phyloP scores from a whole-genome alignment of 306 rosid genomes.

The peach (Prunus persica) region DNA sequence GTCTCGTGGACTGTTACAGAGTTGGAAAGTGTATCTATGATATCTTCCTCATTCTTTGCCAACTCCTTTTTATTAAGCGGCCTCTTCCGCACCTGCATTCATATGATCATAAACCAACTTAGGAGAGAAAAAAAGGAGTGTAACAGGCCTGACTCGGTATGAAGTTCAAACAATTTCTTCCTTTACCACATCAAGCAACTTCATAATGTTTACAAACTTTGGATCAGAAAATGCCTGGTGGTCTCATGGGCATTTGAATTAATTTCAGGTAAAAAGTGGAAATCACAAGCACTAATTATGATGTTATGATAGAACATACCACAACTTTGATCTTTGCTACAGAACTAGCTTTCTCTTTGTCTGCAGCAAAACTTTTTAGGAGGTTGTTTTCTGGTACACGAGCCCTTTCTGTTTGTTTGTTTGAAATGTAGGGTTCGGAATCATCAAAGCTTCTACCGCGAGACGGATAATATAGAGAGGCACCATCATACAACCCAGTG shows the following conservation, averaged over 20 bases:
- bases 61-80: slow-evolving; percentile 93
- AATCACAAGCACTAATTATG: not conserved
- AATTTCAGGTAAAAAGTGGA: slow-evolving; percentile 3
- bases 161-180: not conserved
- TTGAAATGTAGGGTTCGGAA: slow-evolving; percentile 57
- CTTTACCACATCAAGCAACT: slow-evolving; percentile 10
- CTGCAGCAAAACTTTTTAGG: slow-evolving; percentile 64
- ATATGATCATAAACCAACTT: slow-evolving; percentile 7
- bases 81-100: slow-evolving; percentile 90
- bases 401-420: slow-evolving; percentile 60
- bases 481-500: slow-evolving; percentile 47
- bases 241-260: slow-evolving; percentile 11
- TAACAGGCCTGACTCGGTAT: not conserved
- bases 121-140: slow-evolving; percentile 9
- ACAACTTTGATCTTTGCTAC: slow-evolving; percentile 99
- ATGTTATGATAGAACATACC: slow-evolving; percentile 55
- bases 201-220: slow-evolving; percentile 1
- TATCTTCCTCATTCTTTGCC: slow-evolving; percentile 93
- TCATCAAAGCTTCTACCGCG: slow-evolving; percentile 81
- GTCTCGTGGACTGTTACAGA: slow-evolving; percentile 90
- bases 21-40: slow-evolving; percentile 75
- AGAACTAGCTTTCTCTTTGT: slow-evolving; percentile 83
- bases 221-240: not conserved
- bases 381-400: slow-evolving; percentile 67
- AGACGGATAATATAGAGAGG: slow-evolving; percentile 40